Evolutionary conservation across 2,329 filamentous ascomycete species (phyloP).

Genomic region (Fusarium agapanthi): DNA sequence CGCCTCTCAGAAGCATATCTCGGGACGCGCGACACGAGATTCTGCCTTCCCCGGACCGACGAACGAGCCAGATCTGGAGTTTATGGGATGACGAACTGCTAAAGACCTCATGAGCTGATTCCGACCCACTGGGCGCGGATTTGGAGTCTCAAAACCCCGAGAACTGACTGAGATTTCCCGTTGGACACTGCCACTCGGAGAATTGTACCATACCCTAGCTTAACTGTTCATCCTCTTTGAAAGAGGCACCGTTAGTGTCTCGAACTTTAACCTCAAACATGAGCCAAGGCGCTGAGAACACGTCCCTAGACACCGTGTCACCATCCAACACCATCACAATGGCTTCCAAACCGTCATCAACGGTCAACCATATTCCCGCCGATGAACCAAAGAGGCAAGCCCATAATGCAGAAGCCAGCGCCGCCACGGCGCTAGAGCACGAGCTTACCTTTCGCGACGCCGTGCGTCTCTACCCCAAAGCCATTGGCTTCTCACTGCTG

Average conservation of each 20-base stretch:
- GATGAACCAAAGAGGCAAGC: neutral
- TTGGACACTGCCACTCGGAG: neutral
- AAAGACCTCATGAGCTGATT: conserved; percentile 11
- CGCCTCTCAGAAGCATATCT: neutral
- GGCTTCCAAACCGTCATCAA: neutral
- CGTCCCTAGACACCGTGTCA: conserved; percentile 5
- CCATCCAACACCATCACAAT: conserved; percentile 8
- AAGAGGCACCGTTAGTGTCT: neutral
- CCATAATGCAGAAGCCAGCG: conserved; percentile 38
- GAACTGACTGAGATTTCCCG: neutral
- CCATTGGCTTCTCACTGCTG: conserved; percentile 53
- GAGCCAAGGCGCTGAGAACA: conserved; percentile 5
- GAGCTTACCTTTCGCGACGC: conserved; percentile 49
- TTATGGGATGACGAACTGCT: neutral
- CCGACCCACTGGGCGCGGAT: neutral
- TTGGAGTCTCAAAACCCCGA: neutral
- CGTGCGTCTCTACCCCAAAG: conserved; percentile 52
- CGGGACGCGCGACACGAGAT: neutral
- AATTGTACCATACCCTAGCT: neutral
- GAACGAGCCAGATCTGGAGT: neutral
- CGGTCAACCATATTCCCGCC: neutral
- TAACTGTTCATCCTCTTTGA: neutral
- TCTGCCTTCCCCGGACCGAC: conserved; percentile 11
- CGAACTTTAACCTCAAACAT: conserved; percentile 7
- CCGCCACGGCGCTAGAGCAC: conserved; percentile 52